Evolutionary conservation across 768 basidiomycete species (phyloP), one percentile per base, ranked within the genome.

Genomic region (Tylopilus felleus): DNA sequence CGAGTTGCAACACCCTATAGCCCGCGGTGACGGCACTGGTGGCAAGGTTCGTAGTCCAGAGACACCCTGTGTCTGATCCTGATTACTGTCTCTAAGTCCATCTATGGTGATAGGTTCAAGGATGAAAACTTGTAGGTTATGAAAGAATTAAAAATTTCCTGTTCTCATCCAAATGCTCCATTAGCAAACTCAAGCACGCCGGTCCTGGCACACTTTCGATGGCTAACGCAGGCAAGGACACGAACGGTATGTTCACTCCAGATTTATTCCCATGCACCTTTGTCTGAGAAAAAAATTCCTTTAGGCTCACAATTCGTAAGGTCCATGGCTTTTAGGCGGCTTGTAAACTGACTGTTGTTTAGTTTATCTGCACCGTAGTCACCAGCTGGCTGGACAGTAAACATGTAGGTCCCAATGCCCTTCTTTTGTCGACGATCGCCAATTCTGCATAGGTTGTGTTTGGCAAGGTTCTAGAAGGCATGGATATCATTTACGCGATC

Each of bases 171-270:
- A 35, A 43, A 47, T 4, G 16, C 13, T 10, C 25, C 55, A 2
- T 45, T 62, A 97, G 94, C 81, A 97, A 98, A 81, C 89, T 98
- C 71, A 86, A 84, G 71, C 96, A 99, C 79, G 89, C 90, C 63
- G 85, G 83, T 35, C 83, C 90, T 47, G 95, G 95, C 58, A 78
- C 81, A 52, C 81, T 96, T 54, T 94, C 93, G 2, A 97, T 98
- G 95, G 95, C 95, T 46, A 98, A 97, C 65, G 84, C 93, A 51
- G 87, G 86, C 66, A 87, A 85, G 71, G 89, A 95, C 70, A 97
- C 95, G 31, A 98, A 98, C 64, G 95, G 90, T 89, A 66, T 53
- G 74, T 59, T 23, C n/a, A 5, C 2, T 22, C 10, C 4, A 23
- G 0, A 8, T 29, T 13, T 22, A 23, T 54, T 33, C 2, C n/a